Base-by-base conservation (phyloP, 768 basidiomycete genomes). In the Gloeostereum incarnatum region DNA sequence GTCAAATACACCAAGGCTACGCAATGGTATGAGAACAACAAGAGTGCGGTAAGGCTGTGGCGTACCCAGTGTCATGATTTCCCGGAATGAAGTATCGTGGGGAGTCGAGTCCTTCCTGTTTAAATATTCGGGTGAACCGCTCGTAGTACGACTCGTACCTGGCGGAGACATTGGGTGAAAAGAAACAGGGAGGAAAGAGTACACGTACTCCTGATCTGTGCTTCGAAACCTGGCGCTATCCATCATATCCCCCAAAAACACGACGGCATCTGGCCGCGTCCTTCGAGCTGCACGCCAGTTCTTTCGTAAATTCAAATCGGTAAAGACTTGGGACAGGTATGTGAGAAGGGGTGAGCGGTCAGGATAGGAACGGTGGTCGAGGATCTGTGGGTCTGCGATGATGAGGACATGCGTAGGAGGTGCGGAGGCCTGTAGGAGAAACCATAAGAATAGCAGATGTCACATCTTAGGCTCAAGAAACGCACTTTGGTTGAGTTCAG, bases 191-290 rank as follows among this genome's bases (percentile, higher is more conserved):
- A 11, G 31, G 18, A 44, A 36, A 36, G 41, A 36, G 27, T 9
- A 13, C 7, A 71, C 86, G 56, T 53, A 92, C 93, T 91, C 80
- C 31, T 56, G 57, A 35, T 74, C 68, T 3, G 69, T 54, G 69
- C 83, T 83, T 16, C 63, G 63, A 19, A 70, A 63, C 38, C 88
- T 66, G 1, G 89, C 91, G 38, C 73, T 77, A 49, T 94, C 90
- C 76, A 94, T 76, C 87, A 94, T 85, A 55, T 96, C 91, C 25
- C 93, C 93, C 16, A 92, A 65, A 45, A 94, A 84, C 2, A 96
- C 62, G 4, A 94, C 73, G 10, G 62, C 72, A 53, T 94, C 75
- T 5, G 91, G 84, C 18, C 57, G 61, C 38, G 74, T 64, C 5
- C 63, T 59, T 36, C 73, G 63, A 3, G 77, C 77, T 6, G 69